Evolutionary conservation across 192 early-diverging fungal species (phyloP), one percentile per base, ranked within the genome.

Genomic region (Diversispora epigaea): DNA sequence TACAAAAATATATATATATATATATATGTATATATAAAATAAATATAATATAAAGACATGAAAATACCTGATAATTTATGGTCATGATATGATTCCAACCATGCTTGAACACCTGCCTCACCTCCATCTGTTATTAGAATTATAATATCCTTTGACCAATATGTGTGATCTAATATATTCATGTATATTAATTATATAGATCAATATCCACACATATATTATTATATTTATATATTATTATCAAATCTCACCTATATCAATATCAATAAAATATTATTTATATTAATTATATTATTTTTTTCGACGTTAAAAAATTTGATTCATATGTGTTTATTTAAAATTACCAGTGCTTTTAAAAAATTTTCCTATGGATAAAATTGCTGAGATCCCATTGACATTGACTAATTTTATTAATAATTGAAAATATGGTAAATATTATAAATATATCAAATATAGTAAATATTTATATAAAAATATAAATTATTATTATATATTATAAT

Each of bases 131-230:
- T 89, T 9, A 96, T 89, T 15, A 98, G 79, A 61, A 98, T 90
- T 9, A 98, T 89, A 22, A 96, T 86, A 79, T 98, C 96, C 80
- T 96, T 94, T 54, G 95, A 90, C 93, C 95, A 96, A 80, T 95
- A 91, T 56, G 89, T 89, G 65, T 89, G 81, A 40, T 87, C 88
- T 79, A 77, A 19, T 22, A 43, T 19, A 22, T 49, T 17, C 41
- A 32, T 49, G 6, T 32, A 32, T 32, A 32, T 32, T 32, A 32
- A 32, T 2, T 32, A 32, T 32, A 32, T 32, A 32, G 25, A 32
- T 32, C 25, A 32, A 32, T 32, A 32, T 32, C 25, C 25, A 32
- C 25, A 32, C 25, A 32, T 32, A 0, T 32, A 32, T 32, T 32
- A 32, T 32, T 32, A 32, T 32, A 32, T 32, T 32, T 2, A 32